Conservation (phyloP, 805 yeast species). For the Metschnikowia noctiluminum region DNA sequence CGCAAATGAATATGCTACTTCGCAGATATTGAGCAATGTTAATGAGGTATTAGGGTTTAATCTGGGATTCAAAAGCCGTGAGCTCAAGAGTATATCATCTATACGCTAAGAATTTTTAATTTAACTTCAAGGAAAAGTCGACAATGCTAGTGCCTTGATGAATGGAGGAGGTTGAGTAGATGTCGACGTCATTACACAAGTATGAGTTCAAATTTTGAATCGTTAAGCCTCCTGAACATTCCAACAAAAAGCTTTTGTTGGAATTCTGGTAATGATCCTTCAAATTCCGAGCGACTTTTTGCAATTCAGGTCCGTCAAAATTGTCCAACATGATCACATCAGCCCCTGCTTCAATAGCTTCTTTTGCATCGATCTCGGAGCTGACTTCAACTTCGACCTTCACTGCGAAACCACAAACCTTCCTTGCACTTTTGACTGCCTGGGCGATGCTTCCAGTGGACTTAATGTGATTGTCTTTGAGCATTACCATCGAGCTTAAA, state of each 20-base stretch:
- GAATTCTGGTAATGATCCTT: slow-evolving; percentile 52
- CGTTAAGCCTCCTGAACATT: slow-evolving; percentile 90
- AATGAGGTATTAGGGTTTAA: slow-evolving; percentile 40
- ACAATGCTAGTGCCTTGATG: slow-evolving; percentile 87
- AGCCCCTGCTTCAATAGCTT: slow-evolving; percentile 93
- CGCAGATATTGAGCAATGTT: slow-evolving; percentile 31
- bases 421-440: slow-evolving; percentile 75
- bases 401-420: slow-evolving; percentile 81
- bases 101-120: slow-evolving; percentile 25
- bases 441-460: slow-evolving; percentile 87
- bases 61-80: slow-evolving; percentile 40
- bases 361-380: slow-evolving; percentile 78
- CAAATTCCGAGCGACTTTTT: slow-evolving; percentile 58
- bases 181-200: slow-evolving; percentile 76
- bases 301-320: slow-evolving; percentile 65
- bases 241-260: slow-evolving; percentile 59
- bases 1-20: slow-evolving; percentile 19
- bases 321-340: slow-evolving; percentile 95
- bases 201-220: slow-evolving; percentile 60
- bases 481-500: slow-evolving; percentile 90
- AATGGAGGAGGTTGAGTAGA: slow-evolving; percentile 85
- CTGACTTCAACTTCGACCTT: slow-evolving; percentile 94
- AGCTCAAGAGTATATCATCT: slow-evolving; percentile 35
- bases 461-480: slow-evolving; percentile 91
- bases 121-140: slow-evolving; percentile 80